A percentile compares a stretch with the other conserved stretches of the same genome.
Evolutionary conservation across 1,284 basidiomycete genomes (phyloP).

Genomic region (Amylostereum areolatum): DNA sequence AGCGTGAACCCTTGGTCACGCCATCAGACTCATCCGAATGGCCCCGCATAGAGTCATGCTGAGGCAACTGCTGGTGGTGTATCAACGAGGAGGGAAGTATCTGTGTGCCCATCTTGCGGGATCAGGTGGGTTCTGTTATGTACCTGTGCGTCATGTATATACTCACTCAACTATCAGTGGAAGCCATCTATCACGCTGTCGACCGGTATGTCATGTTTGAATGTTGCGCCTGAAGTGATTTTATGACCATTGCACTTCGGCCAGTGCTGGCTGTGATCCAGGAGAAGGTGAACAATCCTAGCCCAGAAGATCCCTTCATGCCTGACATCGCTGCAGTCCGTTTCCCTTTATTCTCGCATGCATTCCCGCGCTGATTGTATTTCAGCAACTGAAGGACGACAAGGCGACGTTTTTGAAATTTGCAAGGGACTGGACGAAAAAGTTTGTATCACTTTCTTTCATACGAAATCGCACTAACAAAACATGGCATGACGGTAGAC

Average conservation of each 20-base stretch:
- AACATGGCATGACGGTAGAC: no score
- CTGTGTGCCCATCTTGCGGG: constrained; percentile 74
- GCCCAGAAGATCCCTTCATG: constrained; percentile 86
- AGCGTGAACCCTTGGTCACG: no score
- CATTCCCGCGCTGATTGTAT: constrained; percentile 1
- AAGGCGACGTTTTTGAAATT: constrained; percentile 61
- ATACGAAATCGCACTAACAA: not conserved
- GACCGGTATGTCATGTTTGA: constrained; percentile 40
- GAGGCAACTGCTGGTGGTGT: no score
- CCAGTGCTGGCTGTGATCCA: constrained; percentile 74
- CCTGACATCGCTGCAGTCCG: constrained; percentile 75
- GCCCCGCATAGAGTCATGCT: no score
- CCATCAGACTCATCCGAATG: no score
- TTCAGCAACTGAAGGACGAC: constrained; percentile 67
- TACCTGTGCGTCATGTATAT: not conserved
- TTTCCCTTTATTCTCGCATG: constrained; percentile 12
- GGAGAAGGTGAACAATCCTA: constrained; percentile 85
- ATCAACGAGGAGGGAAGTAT: constrained; percentile 88
- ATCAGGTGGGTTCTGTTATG: constrained; percentile 57
- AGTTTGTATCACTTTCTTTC: constrained; percentile 35
- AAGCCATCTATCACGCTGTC: constrained; percentile 81
- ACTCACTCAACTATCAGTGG: constrained; percentile 52
- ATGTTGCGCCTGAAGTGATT: not conserved
- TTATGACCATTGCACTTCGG: constrained; percentile 3
- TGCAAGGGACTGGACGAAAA: constrained; percentile 80